Percentiles rank a stretch among this genome's conserved stretches.
Evolutionary conservation across 208 protist species (phyloP).

Genomic region (Crithidia mellificae): DNA sequence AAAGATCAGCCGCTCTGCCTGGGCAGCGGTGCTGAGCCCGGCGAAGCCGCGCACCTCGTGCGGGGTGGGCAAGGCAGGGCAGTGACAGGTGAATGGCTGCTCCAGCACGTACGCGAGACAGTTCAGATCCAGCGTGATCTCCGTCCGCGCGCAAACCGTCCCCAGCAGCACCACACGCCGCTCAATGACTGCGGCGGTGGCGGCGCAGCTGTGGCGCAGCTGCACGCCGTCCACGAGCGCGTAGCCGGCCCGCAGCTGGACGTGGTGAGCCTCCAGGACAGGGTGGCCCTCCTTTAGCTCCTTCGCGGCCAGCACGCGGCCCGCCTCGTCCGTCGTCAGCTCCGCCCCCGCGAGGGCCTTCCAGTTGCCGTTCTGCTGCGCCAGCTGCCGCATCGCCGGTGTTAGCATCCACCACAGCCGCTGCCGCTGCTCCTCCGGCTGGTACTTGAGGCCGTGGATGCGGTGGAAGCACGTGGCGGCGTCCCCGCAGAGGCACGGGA

Average conservation of each 20-base stretch:
- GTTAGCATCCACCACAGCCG: conserved; percentile 74
- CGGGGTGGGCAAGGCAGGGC: conserved; percentile 19
- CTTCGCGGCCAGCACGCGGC: conserved; percentile 47
- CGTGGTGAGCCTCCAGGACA: conserved; percentile 40
- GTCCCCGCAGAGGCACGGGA: conserved; percentile 68
- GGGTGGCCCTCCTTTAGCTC: conserved; percentile 56
- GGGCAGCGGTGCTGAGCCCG: conserved; percentile 30
- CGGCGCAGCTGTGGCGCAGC: conserved; percentile 71
- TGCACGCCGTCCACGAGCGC: conserved; percentile 53
- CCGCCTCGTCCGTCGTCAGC: conserved; percentile 51
- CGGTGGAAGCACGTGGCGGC: conserved; percentile 53
- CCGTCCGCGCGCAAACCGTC: conserved; percentile 49
- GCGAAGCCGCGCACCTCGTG: conserved; percentile 68
- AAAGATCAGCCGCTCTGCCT: conserved; percentile 49
- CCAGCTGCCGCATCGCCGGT: conserved; percentile 66
- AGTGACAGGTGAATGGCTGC: conserved; percentile 55
- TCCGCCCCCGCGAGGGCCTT: conserved; percentile 43
- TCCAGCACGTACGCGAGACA: conserved; percentile 61
- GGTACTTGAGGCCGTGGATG: conserved; percentile 78
- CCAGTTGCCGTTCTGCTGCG: conserved; percentile 49
- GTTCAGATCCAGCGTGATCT: conserved; percentile 78
- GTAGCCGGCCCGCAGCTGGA: conserved; percentile 31
- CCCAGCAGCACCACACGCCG: conserved; percentile 54
- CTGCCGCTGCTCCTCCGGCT: conserved; percentile 50
- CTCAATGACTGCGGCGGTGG: conserved; percentile 66